Conservation (phyloP, 768 basidiomycete genomes). For the Mycena albidolilacea region DNA sequence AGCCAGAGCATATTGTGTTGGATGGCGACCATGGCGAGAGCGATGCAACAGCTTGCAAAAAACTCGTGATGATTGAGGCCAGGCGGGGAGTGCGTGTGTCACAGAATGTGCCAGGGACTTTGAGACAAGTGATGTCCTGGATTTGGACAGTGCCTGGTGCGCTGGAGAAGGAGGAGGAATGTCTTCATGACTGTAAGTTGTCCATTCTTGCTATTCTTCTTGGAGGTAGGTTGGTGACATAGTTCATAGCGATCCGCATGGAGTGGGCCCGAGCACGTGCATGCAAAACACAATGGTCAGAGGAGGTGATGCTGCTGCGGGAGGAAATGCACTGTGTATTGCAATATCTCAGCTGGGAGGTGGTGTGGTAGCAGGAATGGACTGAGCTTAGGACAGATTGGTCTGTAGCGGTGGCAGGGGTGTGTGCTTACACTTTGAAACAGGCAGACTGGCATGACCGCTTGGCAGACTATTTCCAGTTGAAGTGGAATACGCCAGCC, state of each 20-base stretch:
- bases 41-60: not conserved
- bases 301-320: no score
- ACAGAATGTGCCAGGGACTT: not conserved
- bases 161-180: slow-evolving; percentile 1
- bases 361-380: slow-evolving; percentile 34
- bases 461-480: not conserved
- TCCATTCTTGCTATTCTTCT: not conserved
- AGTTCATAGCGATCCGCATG: not conserved
- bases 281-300: slow-evolving; percentile 21
- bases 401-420: not conserved
- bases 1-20: not conserved
- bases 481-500: slow-evolving; percentile 1
- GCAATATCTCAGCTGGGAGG: slow-evolving; percentile 43
- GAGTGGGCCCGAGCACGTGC: slow-evolving; percentile 14
- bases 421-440: slow-evolving; percentile 12
- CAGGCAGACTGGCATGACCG: slow-evolving; percentile 1
- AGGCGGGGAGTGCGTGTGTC: not conserved
- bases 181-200: slow-evolving; percentile 10
- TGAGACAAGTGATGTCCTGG: slow-evolving; percentile 16
- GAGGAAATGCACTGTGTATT: slow-evolving; percentile 48
- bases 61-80: not conserved
- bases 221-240: no score
- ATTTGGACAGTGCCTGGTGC: slow-evolving; percentile 22
- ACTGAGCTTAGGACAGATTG: not conserved
- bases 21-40: not conserved